These are phyloP conservation scores for Lepidopterella palustris DNA, from an alignment of 495 filamentous ascomycete species.

Conservation along the genomic window DNA sequence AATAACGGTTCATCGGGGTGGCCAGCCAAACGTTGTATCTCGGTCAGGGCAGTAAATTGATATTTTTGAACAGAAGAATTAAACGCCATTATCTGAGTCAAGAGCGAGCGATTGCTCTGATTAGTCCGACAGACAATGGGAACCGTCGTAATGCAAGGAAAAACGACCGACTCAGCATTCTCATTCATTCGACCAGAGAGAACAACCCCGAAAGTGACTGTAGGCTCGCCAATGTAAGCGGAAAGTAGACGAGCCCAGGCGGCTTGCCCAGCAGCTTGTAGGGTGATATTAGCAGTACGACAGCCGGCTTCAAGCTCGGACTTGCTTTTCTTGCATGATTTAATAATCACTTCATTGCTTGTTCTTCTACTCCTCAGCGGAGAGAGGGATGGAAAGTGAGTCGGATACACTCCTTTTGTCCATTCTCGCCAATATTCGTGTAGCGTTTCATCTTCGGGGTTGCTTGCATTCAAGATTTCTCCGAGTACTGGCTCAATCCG, in stretches of 20 bases:
- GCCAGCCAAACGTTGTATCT: slow-evolving; percentile 61
- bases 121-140: slow-evolving; percentile 52
- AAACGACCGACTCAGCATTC: slow-evolving; percentile 47
- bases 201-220: slow-evolving; percentile 62
- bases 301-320: slow-evolving; percentile 48
- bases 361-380: slow-evolving; percentile 46
- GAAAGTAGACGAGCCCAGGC: slow-evolving; percentile 66
- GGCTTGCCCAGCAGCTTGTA: slow-evolving; percentile 66
- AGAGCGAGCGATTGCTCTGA: slow-evolving; percentile 47
- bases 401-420: slow-evolving; percentile 47
- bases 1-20: slow-evolving; percentile 55
- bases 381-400: slow-evolving; percentile 62
- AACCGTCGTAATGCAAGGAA: slow-evolving; percentile 70
- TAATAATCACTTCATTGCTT: slow-evolving; percentile 37
- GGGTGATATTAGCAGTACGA: slow-evolving; percentile 49
- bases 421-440: slow-evolving; percentile 57
- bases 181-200: slow-evolving; percentile 61
- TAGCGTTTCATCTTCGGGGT: slow-evolving; percentile 31
- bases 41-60: slow-evolving; percentile 61
- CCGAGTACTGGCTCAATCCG: slow-evolving; percentile 33
- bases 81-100: slow-evolving; percentile 51
- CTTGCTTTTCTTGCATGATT: slow-evolving; percentile 36
- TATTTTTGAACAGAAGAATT: slow-evolving; percentile 57
- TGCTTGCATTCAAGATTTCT: slow-evolving; percentile 45
- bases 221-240: slow-evolving; percentile 62